Evolutionary conservation across 179 eudicot species (phyloP).

Genomic region (Nepenthes alata): DNA sequence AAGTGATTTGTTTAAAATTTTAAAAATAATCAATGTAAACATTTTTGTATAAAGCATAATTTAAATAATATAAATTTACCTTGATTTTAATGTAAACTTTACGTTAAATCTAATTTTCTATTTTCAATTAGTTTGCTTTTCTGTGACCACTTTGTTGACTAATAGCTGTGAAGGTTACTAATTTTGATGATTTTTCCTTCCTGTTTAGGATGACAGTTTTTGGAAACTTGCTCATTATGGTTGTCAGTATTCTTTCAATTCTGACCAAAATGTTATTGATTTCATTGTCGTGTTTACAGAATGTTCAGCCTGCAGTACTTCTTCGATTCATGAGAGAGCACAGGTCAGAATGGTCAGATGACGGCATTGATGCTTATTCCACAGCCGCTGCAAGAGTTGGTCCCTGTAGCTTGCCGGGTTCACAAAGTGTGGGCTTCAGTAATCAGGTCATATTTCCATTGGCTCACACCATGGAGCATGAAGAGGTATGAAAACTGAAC

Average conservation of each 20-base stretch:
- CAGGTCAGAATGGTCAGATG: constrained; percentile 95
- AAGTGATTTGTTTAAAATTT: too few species aligned
- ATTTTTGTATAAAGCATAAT: too few species aligned
- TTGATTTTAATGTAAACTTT: too few species aligned
- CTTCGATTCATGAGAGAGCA: constrained; percentile 79
- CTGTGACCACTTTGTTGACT: too few species aligned
- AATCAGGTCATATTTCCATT: constrained; percentile 86
- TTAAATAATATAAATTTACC: too few species aligned
- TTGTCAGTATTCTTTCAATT: background rate
- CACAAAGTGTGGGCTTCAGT: constrained; percentile 52
- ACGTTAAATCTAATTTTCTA: too few species aligned
- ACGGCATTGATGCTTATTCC: constrained; percentile 65
- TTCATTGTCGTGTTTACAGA: constrained; percentile 25
- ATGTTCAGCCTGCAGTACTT: constrained; percentile 79
- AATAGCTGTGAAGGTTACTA: too few species aligned
- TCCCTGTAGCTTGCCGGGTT: constrained; percentile 63
- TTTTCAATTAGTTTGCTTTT: too few species aligned
- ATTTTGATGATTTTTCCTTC: too few species aligned
- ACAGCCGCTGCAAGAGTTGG: constrained; percentile 72
- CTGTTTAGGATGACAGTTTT: too few species aligned
- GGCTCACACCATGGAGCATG: constrained; percentile 86
- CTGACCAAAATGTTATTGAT: background rate
- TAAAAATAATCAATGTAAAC: too few species aligned
- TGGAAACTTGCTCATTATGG: background rate
- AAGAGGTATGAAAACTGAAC: constrained; percentile 40